phyloP scores from a whole-genome alignment of 2,329 filamentous ascomycete genomes.

The Alternaria sp. region DNA sequence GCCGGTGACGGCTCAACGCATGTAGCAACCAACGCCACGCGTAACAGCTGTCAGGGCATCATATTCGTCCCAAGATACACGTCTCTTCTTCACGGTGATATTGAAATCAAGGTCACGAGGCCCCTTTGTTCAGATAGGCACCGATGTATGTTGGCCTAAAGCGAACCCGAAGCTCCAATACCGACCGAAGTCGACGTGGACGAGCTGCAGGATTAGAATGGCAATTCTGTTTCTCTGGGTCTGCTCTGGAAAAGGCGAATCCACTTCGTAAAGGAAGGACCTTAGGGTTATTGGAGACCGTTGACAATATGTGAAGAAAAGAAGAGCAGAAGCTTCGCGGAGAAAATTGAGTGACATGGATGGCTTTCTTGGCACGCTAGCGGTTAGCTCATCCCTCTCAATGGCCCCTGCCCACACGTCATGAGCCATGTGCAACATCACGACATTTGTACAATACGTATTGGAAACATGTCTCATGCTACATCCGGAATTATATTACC shows the following conservation, averaged over 20 bases:
- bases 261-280: slow-evolving; percentile 37
- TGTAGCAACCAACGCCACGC: slow-evolving; percentile 12
- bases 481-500: not conserved
- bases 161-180: slow-evolving; percentile 52
- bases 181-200: slow-evolving; percentile 44
- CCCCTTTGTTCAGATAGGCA: not conserved
- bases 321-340: slow-evolving; percentile 15
- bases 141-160: slow-evolving; percentile 50
- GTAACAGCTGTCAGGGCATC: not conserved
- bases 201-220: slow-evolving; percentile 53
- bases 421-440: not conserved
- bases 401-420: not conserved
- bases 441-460: not conserved
- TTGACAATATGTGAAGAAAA: slow-evolving; percentile 43
- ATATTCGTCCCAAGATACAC: not conserved
- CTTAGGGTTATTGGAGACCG: slow-evolving; percentile 40
- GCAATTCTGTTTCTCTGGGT: slow-evolving; percentile 50
- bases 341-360: slow-evolving; percentile 10
- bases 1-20: slow-evolving; percentile 16
- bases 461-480: not conserved
- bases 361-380: slow-evolving; percentile 18
- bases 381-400: not conserved
- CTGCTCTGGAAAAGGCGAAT: slow-evolving; percentile 42
- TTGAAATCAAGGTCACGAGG: not conserved
- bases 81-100: not conserved